Conservation (phyloP, 164 flowering plant genomes). For the Cinnamomum micranthum region DNA sequence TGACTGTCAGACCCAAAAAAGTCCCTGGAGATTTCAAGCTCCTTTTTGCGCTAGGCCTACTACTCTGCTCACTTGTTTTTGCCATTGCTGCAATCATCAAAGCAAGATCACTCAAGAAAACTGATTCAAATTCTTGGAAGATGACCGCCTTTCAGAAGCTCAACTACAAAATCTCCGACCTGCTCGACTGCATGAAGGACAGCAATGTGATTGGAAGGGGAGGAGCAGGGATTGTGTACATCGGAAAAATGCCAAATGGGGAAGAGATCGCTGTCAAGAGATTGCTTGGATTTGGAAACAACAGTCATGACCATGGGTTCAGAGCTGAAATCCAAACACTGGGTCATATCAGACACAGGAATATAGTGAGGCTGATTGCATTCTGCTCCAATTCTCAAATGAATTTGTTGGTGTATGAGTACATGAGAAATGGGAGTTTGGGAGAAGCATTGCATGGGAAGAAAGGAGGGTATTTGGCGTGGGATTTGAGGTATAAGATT, state of each 20-base stretch:
- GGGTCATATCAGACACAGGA: slow-evolving; percentile 80
- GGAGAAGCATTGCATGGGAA: slow-evolving; percentile 71
- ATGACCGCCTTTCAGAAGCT: slow-evolving; percentile 77
- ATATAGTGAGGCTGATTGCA: slow-evolving; percentile 77
- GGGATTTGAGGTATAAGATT: slow-evolving; percentile 64
- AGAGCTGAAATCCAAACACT: slow-evolving; percentile 80
- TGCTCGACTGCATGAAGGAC: slow-evolving; percentile 80
- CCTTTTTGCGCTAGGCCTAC: slow-evolving; percentile 61
- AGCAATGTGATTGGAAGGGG: slow-evolving; percentile 83
- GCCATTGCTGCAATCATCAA: slow-evolving; percentile 61
- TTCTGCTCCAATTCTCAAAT: slow-evolving; percentile 74
- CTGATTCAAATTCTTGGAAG: slow-evolving; percentile 51
- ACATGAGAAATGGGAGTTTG: slow-evolving; percentile 75
- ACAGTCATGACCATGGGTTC: slow-evolving; percentile 72
- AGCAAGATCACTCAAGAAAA: slow-evolving; percentile 48
- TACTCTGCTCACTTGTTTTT: slow-evolving; percentile 66
- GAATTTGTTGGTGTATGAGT: slow-evolving; percentile 69
- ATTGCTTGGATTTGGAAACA: slow-evolving; percentile 46
- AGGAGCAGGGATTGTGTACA: slow-evolving; percentile 87
- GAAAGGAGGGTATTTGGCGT: slow-evolving; percentile 43
- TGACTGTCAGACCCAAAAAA: slow-evolving; percentile 23
- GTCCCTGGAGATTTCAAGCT: slow-evolving; percentile 54
- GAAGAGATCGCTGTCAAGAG: slow-evolving; percentile 79
- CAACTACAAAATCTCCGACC: slow-evolving; percentile 54
- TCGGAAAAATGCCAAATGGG: slow-evolving; percentile 72